Conservation (phyloP, 192 early-diverging fungal genomes). For the Coemansia sp. region DNA sequence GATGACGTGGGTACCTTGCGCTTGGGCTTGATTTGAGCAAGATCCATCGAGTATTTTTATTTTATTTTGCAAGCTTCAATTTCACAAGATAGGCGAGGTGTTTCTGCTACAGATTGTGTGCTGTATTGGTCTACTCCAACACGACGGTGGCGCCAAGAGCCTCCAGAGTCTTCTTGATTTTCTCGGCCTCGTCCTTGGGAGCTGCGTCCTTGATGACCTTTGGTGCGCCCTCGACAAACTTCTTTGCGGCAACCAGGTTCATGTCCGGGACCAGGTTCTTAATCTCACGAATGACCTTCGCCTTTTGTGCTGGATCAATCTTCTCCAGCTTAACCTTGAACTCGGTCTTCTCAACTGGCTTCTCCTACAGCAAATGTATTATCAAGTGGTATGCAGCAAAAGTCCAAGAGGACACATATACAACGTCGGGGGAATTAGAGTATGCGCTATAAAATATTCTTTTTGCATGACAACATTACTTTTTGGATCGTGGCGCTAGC, state of each 20-base stretch:
- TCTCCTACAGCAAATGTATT: constrained; percentile 59
- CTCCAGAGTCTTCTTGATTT: constrained; percentile 93
- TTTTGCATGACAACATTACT: neutral
- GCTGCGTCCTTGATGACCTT: constrained; percentile 91
- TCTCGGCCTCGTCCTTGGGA: constrained; percentile 95
- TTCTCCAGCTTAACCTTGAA: constrained; percentile 96
- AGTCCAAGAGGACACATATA: neutral
- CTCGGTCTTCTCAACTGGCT: constrained; percentile 87
- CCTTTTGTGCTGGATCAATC: constrained; percentile 91
- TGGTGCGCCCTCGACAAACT: constrained; percentile 97
- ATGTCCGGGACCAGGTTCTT: constrained; percentile 90
- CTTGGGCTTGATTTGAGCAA: neutral
- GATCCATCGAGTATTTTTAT: neutral
- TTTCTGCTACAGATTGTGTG: neutral
- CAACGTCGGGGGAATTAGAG: neutral
- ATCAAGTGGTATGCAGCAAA: neutral
- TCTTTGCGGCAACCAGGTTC: constrained; percentile 98
- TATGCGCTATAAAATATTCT: neutral
- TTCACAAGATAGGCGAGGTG: neutral
- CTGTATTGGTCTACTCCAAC: constrained; percentile 67
- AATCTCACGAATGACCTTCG: constrained; percentile 98
- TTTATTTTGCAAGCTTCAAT: neutral
- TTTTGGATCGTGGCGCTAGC: too few relatives aligned
- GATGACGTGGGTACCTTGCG: neutral
- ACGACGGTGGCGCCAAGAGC: constrained; percentile 88